Percentiles rank a stretch among this genome's conserved stretches.
Evolutionary conservation across 495 filamentous ascomycete genomes (phyloP).

Genomic region (Penicillium psychrofluorescens): DNA sequence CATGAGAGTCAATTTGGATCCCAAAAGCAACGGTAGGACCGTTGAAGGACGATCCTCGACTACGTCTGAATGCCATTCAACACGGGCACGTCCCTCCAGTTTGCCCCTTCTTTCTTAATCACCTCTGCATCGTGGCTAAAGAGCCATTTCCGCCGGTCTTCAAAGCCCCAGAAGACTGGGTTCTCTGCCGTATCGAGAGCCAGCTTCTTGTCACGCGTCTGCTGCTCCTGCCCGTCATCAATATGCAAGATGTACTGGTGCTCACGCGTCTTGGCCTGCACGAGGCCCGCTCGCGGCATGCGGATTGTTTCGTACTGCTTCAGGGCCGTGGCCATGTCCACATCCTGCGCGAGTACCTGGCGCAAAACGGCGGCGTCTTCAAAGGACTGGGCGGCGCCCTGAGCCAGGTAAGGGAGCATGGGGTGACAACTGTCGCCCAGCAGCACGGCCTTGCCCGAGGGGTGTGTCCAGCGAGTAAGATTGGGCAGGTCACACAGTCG

Average conservation of each 20-base stretch:
- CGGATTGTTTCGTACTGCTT: slow-evolving; percentile 5
- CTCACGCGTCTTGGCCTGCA: slow-evolving; percentile 15
- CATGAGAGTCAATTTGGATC: too few relatives aligned
- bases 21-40: too few relatives aligned
- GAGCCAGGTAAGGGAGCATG: slow-evolving; percentile 60
- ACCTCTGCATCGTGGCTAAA: too few relatives aligned
- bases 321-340: neutral
- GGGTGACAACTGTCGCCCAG: slow-evolving; percentile 65
- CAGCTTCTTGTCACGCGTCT: slow-evolving; percentile 11
- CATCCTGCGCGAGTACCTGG: slow-evolving; percentile 25
- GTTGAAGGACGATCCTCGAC: too few relatives aligned
- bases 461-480: too few relatives aligned
- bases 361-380: slow-evolving; percentile 47
- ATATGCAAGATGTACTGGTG: slow-evolving; percentile 12
- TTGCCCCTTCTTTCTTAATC: too few relatives aligned
- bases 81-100: too few relatives aligned
- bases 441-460: slow-evolving; percentile 30
- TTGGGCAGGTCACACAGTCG: slow-evolving; percentile 16
- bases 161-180: slow-evolving; percentile 3
- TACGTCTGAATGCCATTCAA: too few relatives aligned
- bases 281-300: neutral
- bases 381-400: slow-evolving; percentile 52
- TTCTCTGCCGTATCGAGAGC: slow-evolving; percentile 12
- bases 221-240: slow-evolving; percentile 3
- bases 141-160: too few relatives aligned